Evolutionary conservation across 441 rosid species (phyloP).

Genomic region (Codiaeum variegatum): DNA sequence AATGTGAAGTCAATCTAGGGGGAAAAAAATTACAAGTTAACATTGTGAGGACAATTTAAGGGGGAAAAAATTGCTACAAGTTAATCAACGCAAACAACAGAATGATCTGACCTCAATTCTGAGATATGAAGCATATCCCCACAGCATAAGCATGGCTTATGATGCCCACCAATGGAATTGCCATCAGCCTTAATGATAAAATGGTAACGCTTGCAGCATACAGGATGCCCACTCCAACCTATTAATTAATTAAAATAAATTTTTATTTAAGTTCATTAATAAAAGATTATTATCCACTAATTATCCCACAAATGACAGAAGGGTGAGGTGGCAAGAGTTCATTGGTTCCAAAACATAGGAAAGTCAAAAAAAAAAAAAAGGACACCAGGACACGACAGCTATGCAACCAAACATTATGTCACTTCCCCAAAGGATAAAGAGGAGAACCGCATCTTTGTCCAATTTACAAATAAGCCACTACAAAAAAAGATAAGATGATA

Average conservation of each 20-base stretch:
- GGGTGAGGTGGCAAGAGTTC: background rate
- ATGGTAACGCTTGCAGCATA: constrained; percentile 64
- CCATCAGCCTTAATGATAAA: constrained; percentile 62
- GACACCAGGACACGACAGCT: background rate
- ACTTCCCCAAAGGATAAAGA: background rate
- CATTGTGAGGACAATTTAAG: too few relatives aligned
- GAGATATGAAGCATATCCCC: constrained; percentile 44
- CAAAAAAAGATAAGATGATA: background rate
- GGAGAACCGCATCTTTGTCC: background rate
- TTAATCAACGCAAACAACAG: too few relatives aligned
- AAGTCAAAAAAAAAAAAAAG: background rate
- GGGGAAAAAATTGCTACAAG: too few relatives aligned
- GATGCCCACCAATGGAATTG: constrained; percentile 45
- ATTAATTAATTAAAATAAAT: background rate
- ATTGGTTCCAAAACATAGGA: background rate
- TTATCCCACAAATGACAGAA: background rate
- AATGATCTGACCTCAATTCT: constrained; percentile 44
- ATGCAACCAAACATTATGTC: background rate
- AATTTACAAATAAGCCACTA: background rate
- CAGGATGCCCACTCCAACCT: constrained; percentile 85
- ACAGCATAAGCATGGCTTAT: constrained; percentile 50
- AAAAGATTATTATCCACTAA: background rate
- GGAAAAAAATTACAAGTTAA: too few relatives aligned
- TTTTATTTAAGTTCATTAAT: background rate
- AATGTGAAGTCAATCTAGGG: too few relatives aligned